Evolutionary conservation across 768 basidiomycete genomes (phyloP).

Genomic region (Hygrophorus pudorinus): DNA sequence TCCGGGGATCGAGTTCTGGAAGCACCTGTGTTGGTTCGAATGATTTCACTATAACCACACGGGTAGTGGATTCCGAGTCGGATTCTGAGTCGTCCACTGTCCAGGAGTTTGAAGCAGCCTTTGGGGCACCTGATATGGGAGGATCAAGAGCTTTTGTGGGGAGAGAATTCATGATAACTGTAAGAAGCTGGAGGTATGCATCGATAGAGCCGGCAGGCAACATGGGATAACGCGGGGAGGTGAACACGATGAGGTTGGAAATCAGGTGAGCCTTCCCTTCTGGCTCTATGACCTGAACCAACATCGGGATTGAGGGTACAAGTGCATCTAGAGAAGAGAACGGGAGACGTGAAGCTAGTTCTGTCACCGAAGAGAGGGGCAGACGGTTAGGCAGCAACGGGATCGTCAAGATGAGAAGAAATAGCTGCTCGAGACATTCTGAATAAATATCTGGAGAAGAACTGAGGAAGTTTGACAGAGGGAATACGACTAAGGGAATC

Average conservation of each 20-base stretch:
- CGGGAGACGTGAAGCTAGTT: slow-evolving; percentile 58
- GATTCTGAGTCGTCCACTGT: slow-evolving; percentile 27
- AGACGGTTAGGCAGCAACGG: slow-evolving; percentile 73
- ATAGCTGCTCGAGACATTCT: slow-evolving; percentile 27
- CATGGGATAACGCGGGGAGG: slow-evolving; percentile 46
- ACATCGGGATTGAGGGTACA: slow-evolving; percentile 12
- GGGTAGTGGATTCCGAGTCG: slow-evolving; percentile 26
- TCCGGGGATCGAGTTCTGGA: slow-evolving; percentile 46
- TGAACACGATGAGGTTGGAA: slow-evolving; percentile 63
- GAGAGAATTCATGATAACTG: slow-evolving; percentile 39
- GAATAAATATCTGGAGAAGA: slow-evolving; percentile 16
- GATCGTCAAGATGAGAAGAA: slow-evolving; percentile 55
- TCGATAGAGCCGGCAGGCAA: slow-evolving; percentile 35
- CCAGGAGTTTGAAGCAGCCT: slow-evolving; percentile 7
- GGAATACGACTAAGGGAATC: slow-evolving; percentile 34
- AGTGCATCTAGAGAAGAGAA: slow-evolving; percentile 25
- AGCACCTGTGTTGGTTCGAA: slow-evolving; percentile 20
- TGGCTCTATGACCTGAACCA: slow-evolving; percentile 6
- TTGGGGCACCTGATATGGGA: slow-evolving; percentile 13
- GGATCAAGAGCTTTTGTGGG: slow-evolving; percentile 47
- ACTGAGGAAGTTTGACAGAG: slow-evolving; percentile 22
- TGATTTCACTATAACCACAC: slow-evolving; percentile 28
- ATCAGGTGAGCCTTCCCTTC: slow-evolving; percentile 42
- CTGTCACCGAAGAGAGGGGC: slow-evolving; percentile 49
- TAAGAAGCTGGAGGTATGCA: slow-evolving; percentile 45